Evolutionary conservation across 1,139 yeast genomes (phyloP).

Genomic region (Blastobotrys malaysiensis): DNA sequence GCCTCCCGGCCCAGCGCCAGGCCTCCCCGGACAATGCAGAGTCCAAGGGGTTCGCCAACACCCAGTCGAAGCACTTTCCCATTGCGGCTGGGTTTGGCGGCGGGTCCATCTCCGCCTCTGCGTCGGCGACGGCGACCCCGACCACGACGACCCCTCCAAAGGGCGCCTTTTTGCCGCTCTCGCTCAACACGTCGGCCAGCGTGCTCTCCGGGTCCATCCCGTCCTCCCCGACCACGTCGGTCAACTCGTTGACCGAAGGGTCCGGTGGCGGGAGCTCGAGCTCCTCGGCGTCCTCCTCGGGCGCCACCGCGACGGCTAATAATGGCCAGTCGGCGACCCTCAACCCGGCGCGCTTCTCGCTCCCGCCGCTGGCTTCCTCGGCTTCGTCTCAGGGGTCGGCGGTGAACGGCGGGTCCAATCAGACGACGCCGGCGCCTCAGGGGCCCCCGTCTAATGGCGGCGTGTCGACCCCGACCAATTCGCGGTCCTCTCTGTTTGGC

Average conservation of each 20-base stretch:
- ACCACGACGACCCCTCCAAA: constrained; percentile 9
- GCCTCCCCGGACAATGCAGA: neutral
- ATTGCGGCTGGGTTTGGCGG: neutral
- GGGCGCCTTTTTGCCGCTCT: constrained; percentile 10
- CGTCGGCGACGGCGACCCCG: constrained; percentile 1
- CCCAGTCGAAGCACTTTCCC: constrained; percentile 15
- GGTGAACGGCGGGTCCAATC: neutral
- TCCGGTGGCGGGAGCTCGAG: neutral
- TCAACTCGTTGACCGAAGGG: constrained; percentile 4
- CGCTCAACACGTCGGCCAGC: neutral
- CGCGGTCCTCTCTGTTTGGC: constrained; percentile 5
- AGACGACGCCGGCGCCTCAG: neutral
- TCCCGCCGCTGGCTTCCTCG: neutral
- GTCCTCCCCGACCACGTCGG: constrained; percentile 13
- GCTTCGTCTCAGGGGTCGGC: constrained; percentile 2
- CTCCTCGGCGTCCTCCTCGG: neutral
- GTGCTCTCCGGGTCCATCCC: constrained; percentile 9
- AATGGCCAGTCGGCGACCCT: neutral
- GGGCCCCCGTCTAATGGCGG: neutral
- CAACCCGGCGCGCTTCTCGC: neutral
- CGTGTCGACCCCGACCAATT: constrained; percentile 6
- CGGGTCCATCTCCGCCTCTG: constrained; percentile 4
- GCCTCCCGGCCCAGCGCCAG: constrained; percentile 19
- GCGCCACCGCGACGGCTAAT: neutral
- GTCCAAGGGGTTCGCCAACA: constrained; percentile 1